phyloP scores from a whole-genome alignment of 805 yeast species.

The Yarrowia hollandica region DNA sequence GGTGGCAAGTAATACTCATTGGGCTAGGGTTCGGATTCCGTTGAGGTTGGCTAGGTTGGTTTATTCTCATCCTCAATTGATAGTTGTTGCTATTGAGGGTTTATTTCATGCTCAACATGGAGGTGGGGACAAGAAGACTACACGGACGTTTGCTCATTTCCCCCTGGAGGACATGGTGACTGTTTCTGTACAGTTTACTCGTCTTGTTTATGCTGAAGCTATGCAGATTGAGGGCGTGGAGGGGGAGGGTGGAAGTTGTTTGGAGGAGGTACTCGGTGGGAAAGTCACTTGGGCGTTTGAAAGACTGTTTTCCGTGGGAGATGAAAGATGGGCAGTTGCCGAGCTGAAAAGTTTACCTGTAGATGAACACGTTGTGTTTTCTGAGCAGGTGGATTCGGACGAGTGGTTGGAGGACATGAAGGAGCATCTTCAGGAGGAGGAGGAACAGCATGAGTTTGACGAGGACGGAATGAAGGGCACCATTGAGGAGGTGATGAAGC shows the following conservation, averaged over 20 bases:
- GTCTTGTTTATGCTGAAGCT: slow-evolving; percentile 11
- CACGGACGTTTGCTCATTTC: background rate
- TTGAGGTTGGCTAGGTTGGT: background rate
- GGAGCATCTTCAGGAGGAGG: slow-evolving; percentile 30
- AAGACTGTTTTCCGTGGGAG: slow-evolving; percentile 9
- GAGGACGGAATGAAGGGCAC: slow-evolving; percentile 30
- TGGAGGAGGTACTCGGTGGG: background rate
- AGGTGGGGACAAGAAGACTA: background rate
- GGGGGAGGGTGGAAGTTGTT: background rate
- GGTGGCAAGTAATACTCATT: background rate
- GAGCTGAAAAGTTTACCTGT: slow-evolving; percentile 3
- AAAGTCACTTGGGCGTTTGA: slow-evolving; percentile 9
- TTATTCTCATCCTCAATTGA: slow-evolving; percentile 6
- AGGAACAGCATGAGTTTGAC: slow-evolving; percentile 19
- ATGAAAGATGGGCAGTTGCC: slow-evolving; percentile 4
- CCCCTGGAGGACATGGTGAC: slow-evolving; percentile 28
- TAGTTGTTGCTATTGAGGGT: background rate
- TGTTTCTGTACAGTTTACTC: slow-evolving; percentile 14
- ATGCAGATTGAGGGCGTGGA: background rate
- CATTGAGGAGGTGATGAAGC: slow-evolving; percentile 33
- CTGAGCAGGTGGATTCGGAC: background rate
- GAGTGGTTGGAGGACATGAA: slow-evolving; percentile 13
- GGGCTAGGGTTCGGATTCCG: background rate
- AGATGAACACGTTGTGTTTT: background rate
- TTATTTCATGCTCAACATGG: slow-evolving; percentile 12